These are phyloP conservation scores for Lentinula sp. DNA, from an alignment of 768 basidiomycete genomes.

Conservation along the genomic window DNA sequence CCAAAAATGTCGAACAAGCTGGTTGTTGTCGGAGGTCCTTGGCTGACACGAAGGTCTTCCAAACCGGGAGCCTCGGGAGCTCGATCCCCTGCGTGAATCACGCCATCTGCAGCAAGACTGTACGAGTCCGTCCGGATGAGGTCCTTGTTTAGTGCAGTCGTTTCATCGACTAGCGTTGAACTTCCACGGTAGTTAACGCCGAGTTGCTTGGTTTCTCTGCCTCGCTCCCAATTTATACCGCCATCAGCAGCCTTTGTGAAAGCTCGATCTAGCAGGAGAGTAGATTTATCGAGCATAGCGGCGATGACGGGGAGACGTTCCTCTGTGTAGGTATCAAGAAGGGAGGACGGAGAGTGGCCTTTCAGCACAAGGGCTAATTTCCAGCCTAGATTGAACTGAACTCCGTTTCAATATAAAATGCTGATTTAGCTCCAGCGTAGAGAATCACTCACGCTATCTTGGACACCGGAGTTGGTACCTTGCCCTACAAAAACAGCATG, in stretches of 20 bases:
- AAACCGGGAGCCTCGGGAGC: constrained; percentile 37
- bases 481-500: constrained; percentile 5
- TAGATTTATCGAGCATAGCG: constrained; percentile 19
- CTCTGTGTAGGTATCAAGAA: constrained; percentile 18
- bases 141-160: constrained; percentile 11
- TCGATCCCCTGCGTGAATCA: constrained; percentile 34
- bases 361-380: constrained; percentile 21
- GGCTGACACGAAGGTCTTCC: constrained; percentile 6
- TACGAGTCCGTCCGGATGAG: constrained; percentile 15
- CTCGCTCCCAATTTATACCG: constrained; percentile 14
- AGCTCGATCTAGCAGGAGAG: constrained; percentile 10
- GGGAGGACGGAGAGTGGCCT: constrained; percentile 10
- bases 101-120: constrained; percentile 14
- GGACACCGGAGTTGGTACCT: constrained; percentile 26
- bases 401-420: not conserved
- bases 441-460: constrained; percentile 20
- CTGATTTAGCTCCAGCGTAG: not conserved
- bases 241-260: not conserved
- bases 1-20: constrained; percentile 23
- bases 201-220: constrained; percentile 28
- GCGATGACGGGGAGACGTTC: constrained; percentile 24
- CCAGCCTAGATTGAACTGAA: constrained; percentile 22
- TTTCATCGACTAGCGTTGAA: constrained; percentile 37
- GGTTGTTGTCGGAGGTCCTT: not conserved
- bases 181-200: constrained; percentile 52